Evolutionary conservation across 257 asterid species (phyloP), one percentile per base, ranked within the genome.

Genomic region (Penstemon barbatus): DNA sequence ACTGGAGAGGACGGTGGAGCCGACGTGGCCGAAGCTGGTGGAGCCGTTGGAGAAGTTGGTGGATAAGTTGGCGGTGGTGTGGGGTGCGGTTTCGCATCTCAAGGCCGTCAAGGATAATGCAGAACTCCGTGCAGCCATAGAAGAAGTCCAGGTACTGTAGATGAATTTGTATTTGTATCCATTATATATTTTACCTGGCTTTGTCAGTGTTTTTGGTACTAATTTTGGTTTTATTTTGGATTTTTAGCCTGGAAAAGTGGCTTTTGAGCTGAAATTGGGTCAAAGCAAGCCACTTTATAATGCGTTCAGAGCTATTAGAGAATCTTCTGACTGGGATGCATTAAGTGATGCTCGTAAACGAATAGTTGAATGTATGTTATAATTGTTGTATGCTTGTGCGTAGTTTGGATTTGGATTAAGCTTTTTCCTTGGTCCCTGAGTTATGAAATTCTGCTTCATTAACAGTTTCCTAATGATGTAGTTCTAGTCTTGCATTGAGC

Each of bases 31-130:
- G 40, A 94, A 94, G 81, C 84, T 91, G 75, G 99, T 89, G 87
- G 99, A 91, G 85, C 99, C 97, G 57, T 79, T 94, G 75, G 99
- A 94, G 87, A 89, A 78, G 80, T 78, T 94, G 6, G 71, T 60
- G 25, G 99, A 94, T 73, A 74, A 85, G 69, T 66, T 94, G 82
- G 74, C 78, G 11, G 87, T 89, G 74, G 97, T 87, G 56, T 91
- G 97, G 97, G 99, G 97, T 53, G 94, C 95, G 4, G 92, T 94
- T 66, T 86, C 89, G 80, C 99, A 94, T 80, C 91, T 94, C 61
- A 94, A 94, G 84, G 58, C 96, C 3, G 99, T 94, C 57, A 91
- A 81, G 65, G 99, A 94, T 78, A 87, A 81, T 60, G 82, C 95
- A 4, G 99, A 94, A 38, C 87, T 94, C 63, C 96, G 99, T 48